A percentile compares a stretch with the other conserved stretches of the same genome.
Evolutionary conservation across 2,329 filamentous ascomycete genomes (phyloP).

Genomic region (Periconia digitata): DNA sequence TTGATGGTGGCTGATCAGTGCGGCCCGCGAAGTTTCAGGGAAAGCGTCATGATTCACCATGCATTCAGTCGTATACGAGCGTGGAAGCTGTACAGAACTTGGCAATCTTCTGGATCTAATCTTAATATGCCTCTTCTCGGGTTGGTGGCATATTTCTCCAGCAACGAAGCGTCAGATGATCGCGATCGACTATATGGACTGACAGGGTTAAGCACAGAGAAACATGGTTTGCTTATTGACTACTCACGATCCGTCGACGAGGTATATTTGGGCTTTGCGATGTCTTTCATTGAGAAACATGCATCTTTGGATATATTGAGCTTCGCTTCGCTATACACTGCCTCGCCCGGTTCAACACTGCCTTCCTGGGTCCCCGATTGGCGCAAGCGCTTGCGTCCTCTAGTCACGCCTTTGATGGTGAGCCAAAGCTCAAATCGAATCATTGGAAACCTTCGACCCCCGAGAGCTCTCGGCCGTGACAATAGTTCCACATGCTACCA

Average conservation of each 20-base stretch:
- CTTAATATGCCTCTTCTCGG: not conserved
- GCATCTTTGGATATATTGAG: not conserved
- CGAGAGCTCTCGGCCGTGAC: not conserved
- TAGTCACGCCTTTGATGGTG: not conserved
- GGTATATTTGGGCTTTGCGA: not conserved
- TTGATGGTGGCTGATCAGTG: not conserved
- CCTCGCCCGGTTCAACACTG: not conserved
- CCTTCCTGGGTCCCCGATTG: conserved; percentile 1
- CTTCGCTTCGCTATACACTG: not conserved
- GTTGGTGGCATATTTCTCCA: not conserved
- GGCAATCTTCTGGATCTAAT: not conserved
- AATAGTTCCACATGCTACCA: not conserved
- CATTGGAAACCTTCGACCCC: not conserved
- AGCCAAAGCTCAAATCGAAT: not conserved
- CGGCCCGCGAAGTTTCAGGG: not conserved
- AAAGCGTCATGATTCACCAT: not conserved
- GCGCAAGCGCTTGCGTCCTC: not conserved
- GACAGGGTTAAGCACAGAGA: not conserved
- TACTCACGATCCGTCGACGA: not conserved
- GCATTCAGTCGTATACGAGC: not conserved
- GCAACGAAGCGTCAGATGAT: not conserved
- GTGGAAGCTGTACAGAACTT: not conserved
- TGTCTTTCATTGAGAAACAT: not conserved
- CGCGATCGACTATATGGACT: not conserved
- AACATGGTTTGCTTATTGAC: not conserved